These are phyloP conservation scores for Phyllosticta citrichinensis DNA, from an alignment of 2,329 filamentous ascomycete genomes.

Conservation along the genomic window DNA sequence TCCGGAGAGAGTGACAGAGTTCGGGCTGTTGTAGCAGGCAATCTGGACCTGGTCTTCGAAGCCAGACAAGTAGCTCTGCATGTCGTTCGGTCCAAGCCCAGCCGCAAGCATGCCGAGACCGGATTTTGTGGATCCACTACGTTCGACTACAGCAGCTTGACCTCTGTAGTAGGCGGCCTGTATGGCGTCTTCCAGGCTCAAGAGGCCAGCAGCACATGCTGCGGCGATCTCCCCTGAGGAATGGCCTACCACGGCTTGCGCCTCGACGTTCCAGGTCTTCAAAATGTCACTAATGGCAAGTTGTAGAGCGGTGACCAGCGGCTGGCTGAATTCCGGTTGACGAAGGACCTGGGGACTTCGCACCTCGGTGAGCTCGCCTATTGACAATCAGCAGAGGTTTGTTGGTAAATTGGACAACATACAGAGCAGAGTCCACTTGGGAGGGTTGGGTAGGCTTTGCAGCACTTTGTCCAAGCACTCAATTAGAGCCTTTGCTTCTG, in stretches of 20 bases:
- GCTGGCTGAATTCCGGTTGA: constrained; percentile 10
- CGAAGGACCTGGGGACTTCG: constrained; percentile 6
- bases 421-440: constrained; percentile 10
- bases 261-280: constrained; percentile 2
- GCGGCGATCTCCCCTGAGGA: constrained; percentile 13
- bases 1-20: constrained; percentile 7
- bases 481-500: neutral
- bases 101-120: constrained; percentile 19
- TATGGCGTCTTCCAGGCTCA: constrained; percentile 11
- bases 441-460: constrained; percentile 13
- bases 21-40: constrained; percentile 14
- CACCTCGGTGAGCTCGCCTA: constrained; percentile 11
- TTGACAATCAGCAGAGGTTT: too few relatives aligned
- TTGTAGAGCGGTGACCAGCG: constrained; percentile 12
- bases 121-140: neutral
- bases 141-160: neutral
- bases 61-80: constrained; percentile 9
- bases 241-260: constrained; percentile 7
- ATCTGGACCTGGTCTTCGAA: constrained; percentile 1
- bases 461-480: constrained; percentile 13
- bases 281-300: constrained; percentile 7
- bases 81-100: constrained; percentile 11
- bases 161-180: constrained; percentile 12
- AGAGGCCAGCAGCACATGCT: constrained; percentile 11
- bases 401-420: too few relatives aligned